Percentiles rank a stretch among this genome's conserved stretches.
These are phyloP conservation scores for Vinca minor DNA, from an alignment of 257 asterid genomes.

Conservation along the genomic window DNA sequence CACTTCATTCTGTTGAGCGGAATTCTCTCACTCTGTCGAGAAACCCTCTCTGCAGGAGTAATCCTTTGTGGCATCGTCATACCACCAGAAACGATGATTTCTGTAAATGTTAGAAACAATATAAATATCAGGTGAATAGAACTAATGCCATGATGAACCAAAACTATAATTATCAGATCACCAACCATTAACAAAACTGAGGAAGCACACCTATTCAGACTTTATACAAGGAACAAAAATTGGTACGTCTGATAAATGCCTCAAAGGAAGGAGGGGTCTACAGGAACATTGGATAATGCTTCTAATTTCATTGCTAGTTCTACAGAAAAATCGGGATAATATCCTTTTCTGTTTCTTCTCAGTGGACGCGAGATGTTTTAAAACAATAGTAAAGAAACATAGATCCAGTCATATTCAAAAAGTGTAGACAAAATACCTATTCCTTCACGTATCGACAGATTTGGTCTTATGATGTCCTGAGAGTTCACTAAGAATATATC, in stretches of 20 bases:
- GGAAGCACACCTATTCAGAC: neutral
- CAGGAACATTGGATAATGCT: neutral
- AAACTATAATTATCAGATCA: neutral
- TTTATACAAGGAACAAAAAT: neutral
- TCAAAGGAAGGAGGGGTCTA: neutral
- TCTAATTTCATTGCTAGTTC: no score
- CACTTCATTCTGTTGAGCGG: slow-evolving; percentile 52
- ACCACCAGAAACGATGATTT: slow-evolving; percentile 90
- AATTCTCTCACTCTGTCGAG: slow-evolving; percentile 50
- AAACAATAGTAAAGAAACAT: neutral
- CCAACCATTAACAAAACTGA: neutral
- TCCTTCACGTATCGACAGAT: slow-evolving; percentile 84
- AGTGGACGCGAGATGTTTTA: neutral
- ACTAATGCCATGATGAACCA: neutral
- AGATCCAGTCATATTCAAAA: neutral
- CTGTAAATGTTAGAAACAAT: slow-evolving; percentile 28
- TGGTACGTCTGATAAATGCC: neutral
- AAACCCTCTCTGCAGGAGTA: slow-evolving; percentile 45
- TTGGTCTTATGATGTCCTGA: slow-evolving; percentile 64
- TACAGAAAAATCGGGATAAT: no score
- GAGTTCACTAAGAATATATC: slow-evolving; percentile 70
- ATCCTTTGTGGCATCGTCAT: slow-evolving; percentile 88
- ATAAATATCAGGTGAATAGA: no score
- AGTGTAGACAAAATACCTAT: slow-evolving; percentile 43
- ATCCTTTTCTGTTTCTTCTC: neutral